These are phyloP conservation scores for Arabis hirsuta DNA, from an alignment of 345 rosid species.

Conservation along the genomic window DNA sequence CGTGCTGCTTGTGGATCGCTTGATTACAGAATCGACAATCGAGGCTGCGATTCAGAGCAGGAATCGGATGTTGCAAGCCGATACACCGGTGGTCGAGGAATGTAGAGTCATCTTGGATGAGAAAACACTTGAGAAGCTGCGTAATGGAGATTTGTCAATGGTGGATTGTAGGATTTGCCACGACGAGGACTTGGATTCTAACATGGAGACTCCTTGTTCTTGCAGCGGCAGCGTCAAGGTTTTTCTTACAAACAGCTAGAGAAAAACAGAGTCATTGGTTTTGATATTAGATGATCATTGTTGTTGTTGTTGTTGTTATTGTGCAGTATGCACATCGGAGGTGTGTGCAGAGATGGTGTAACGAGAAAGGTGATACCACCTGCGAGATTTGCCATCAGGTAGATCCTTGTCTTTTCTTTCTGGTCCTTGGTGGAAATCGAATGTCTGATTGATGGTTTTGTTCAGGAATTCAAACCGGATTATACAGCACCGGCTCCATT, in stretches of 20 bases:
- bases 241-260: not conserved
- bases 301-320: constrained; percentile 22
- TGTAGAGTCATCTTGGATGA: constrained; percentile 45
- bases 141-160: constrained; percentile 50
- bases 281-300: not conserved
- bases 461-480: constrained; percentile 82
- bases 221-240: constrained; percentile 95
- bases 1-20: constrained; percentile 81
- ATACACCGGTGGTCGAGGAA: constrained; percentile 45
- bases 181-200: constrained; percentile 80
- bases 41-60: constrained; percentile 85
- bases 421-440: not conserved
- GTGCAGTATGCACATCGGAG: constrained; percentile 83
- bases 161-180: constrained; percentile 97
- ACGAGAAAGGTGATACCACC: constrained; percentile 81
- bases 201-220: constrained; percentile 92
- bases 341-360: constrained; percentile 93
- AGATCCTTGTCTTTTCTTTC: constrained; percentile 1
- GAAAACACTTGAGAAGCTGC: constrained; percentile 39
- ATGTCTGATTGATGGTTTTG: not conserved
- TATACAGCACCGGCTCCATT: constrained; percentile 85
- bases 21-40: constrained; percentile 81
- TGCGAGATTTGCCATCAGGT: constrained; percentile 96
- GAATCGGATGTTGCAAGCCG: constrained; percentile 53
- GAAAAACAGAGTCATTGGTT: not conserved